These are phyloP conservation scores for Barnettozyma siamensis DNA, from an alignment of 805 yeast genomes.

Conservation along the genomic window DNA sequence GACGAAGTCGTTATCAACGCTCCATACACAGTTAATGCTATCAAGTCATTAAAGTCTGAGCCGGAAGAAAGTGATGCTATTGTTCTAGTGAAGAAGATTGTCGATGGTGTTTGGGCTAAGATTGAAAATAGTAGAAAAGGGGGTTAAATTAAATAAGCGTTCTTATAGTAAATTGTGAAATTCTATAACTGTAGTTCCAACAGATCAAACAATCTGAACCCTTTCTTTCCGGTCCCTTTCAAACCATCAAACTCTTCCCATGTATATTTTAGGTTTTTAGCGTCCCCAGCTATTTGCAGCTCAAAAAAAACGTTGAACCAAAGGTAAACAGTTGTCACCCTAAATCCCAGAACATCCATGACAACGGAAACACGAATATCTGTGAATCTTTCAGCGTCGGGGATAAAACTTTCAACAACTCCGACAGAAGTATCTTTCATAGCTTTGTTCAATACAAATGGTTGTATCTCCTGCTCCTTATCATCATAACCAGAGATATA, in stretches of 20 bases:
- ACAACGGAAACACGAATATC: conserved; percentile 23
- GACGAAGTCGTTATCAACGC: conserved; percentile 41
- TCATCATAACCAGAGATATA: conserved; percentile 3
- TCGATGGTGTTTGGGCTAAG: conserved; percentile 43
- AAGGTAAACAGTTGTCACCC: conserved; percentile 24
- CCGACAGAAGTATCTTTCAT: neutral
- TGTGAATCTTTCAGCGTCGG: conserved; percentile 4
- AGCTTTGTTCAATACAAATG: neutral
- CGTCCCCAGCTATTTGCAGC: conserved; percentile 19
- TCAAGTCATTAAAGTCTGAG: conserved; percentile 9
- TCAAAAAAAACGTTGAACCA: conserved; percentile 45
- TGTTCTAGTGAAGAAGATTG: conserved; percentile 40
- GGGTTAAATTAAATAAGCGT: conserved; percentile 31
- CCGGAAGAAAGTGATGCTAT: conserved; percentile 26
- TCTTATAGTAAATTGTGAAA: no score
- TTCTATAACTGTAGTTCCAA: conserved; percentile 8
- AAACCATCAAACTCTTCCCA: conserved; percentile 65
- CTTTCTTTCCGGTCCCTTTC: conserved; percentile 53
- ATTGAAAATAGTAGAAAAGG: conserved; percentile 44
- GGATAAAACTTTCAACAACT: neutral
- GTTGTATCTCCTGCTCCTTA: conserved; percentile 1
- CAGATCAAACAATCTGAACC: conserved; percentile 45
- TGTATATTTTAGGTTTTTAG: neutral
- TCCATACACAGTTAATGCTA: conserved; percentile 34
- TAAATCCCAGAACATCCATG: conserved; percentile 1